Conservation (phyloP, 305 asterid species). For the Fraxinus greggii region DNA sequence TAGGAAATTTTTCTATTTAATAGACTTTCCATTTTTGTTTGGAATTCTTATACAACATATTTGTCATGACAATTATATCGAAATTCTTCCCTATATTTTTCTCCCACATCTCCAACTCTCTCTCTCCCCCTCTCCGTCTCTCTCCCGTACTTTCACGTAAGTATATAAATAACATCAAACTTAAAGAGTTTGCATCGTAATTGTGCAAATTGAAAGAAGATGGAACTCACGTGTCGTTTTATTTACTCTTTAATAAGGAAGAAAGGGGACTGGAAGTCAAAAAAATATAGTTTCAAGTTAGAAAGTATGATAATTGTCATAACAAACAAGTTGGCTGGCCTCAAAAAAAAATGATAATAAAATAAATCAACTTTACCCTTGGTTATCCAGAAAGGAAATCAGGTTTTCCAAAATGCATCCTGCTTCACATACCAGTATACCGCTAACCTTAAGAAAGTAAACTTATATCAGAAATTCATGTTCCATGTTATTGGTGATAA, state of each 20-base stretch:
- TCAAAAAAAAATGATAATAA: neutral
- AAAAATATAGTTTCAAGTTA: neutral
- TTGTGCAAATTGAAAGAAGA: neutral
- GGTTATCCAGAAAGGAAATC: slow-evolving; percentile 77
- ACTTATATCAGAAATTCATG: slow-evolving; percentile 26
- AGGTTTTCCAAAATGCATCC: slow-evolving; percentile 98
- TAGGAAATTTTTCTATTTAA: neutral
- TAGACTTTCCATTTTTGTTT: neutral
- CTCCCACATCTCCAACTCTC: neutral
- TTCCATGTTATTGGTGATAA: slow-evolving; percentile 11
- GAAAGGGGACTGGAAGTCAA: neutral
- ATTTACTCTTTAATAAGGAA: neutral
- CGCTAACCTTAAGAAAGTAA: slow-evolving; percentile 62
- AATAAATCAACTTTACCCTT: slow-evolving; percentile 56
- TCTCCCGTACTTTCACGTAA: neutral
- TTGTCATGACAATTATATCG: neutral
- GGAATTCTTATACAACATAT: neutral
- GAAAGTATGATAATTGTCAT: neutral
- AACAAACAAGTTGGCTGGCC: neutral
- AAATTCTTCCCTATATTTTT: neutral
- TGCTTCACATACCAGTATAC: slow-evolving; percentile 94
- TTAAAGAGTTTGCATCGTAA: neutral
- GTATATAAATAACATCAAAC: neutral
- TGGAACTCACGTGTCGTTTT: neutral
- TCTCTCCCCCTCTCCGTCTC: neutral